Percentiles rank a stretch among this genome's conserved stretches.
These are phyloP conservation scores for Ashbya aceris DNA, from an alignment of 1,139 yeast species.

Conservation along the genomic window DNA sequence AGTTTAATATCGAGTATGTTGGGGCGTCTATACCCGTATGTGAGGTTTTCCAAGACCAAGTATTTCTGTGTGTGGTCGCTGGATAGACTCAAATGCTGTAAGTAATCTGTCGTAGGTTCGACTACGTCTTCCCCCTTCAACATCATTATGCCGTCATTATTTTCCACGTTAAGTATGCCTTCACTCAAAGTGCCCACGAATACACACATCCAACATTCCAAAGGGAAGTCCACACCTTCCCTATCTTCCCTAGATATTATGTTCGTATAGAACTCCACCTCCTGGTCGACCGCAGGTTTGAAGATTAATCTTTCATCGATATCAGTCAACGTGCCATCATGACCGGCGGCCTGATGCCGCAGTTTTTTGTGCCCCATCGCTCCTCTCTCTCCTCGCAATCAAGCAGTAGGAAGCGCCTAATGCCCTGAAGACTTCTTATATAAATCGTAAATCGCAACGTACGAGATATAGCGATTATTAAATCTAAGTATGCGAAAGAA, in stretches of 20 bases:
- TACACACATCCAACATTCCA: constrained; percentile 48
- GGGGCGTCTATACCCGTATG: constrained; percentile 55
- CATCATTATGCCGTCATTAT: background rate
- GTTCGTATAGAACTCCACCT: constrained; percentile 56
- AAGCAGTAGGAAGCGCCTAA: too few species aligned
- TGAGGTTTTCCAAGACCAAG: constrained; percentile 67
- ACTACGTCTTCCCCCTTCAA: constrained; percentile 6
- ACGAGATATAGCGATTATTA: too few species aligned
- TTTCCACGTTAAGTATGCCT: constrained; percentile 1
- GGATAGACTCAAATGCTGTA: background rate
- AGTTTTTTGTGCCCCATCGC: constrained; percentile 15
- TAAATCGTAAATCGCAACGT: too few species aligned
- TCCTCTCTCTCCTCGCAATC: background rate
- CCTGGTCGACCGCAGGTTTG: constrained; percentile 57
- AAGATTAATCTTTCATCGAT: constrained; percentile 57
- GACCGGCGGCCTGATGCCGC: constrained; percentile 75
- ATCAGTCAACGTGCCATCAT: constrained; percentile 63
- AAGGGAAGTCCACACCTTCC: constrained; percentile 29
- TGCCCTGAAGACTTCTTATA: too few species aligned
- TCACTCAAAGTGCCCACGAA: constrained; percentile 34
- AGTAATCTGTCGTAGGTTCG: background rate
- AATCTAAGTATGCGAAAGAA: too few species aligned
- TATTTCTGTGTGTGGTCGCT: constrained; percentile 24
- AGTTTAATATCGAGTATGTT: constrained; percentile 75
- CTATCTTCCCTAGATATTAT: constrained; percentile 12